Percentiles rank a stretch among this genome's conserved stretches.
These are phyloP conservation scores for Metschnikowia orientalis DNA, from an alignment of 805 yeast species.

Conservation along the genomic window DNA sequence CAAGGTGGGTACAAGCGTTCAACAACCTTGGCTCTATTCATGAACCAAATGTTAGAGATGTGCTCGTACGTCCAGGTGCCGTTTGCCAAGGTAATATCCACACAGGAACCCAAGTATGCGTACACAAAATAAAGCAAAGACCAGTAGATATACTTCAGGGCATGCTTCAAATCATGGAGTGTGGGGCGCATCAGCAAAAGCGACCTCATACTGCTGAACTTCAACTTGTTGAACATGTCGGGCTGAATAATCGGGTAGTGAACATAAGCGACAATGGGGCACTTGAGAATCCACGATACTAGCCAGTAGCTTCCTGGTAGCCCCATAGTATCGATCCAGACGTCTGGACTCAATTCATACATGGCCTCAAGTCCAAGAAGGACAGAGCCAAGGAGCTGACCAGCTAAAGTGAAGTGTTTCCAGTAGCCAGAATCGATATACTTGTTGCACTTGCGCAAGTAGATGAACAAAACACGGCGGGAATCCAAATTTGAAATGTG, in stretches of 20 bases:
- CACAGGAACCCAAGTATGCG: conserved; percentile 59
- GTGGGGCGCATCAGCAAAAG: conserved; percentile 19
- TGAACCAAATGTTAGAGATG: conserved; percentile 59
- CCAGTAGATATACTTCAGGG: conserved; percentile 65
- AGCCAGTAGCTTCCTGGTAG: conserved; percentile 81
- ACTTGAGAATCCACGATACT: conserved; percentile 48
- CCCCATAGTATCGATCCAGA: conserved; percentile 95
- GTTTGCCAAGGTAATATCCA: conserved; percentile 66
- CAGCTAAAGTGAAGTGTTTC: conserved; percentile 75
- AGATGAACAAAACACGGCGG: conserved; percentile 57
- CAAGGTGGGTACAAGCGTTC: conserved; percentile 83
- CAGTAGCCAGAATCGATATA: conserved; percentile 69
- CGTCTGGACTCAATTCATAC: conserved; percentile 67
- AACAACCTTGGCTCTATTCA: conserved; percentile 30
- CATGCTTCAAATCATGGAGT: conserved; percentile 25
- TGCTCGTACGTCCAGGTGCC: conserved; percentile 92
- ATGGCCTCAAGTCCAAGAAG: conserved; percentile 69
- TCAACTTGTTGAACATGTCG: conserved; percentile 75
- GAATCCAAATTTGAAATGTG: conserved; percentile 43
- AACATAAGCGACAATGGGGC: conserved; percentile 85
- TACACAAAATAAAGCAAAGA: conserved; percentile 57
- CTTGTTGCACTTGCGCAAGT: conserved; percentile 47
- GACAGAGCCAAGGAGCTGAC: conserved; percentile 82
- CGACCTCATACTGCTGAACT: conserved; percentile 20
- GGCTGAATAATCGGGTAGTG: conserved; percentile 89